Conservation (phyloP, 2,329 filamentous ascomycete species). For the Colletotrichum lentis region DNA sequence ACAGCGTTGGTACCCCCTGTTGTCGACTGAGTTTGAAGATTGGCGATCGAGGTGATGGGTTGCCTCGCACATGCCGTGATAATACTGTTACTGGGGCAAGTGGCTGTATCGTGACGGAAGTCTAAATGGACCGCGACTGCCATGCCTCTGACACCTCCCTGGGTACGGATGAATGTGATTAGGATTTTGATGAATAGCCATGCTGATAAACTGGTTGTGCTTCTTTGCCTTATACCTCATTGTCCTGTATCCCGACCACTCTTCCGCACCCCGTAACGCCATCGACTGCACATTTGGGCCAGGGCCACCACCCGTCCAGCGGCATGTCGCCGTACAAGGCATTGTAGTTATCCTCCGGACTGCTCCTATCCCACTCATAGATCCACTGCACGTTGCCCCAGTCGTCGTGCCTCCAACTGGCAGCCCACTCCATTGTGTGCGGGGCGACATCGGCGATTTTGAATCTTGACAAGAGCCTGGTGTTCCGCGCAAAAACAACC, state of each 20-base stretch:
- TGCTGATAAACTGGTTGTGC: no score
- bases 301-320: conserved; percentile 36
- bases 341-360: not conserved
- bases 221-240: no score
- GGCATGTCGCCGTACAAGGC: conserved; percentile 30
- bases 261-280: not conserved
- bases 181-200: rapidly evolving
- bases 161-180: no score
- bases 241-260: no score
- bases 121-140: no score
- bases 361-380: not conserved
- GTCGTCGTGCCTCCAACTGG: not conserved
- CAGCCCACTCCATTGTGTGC: not conserved
- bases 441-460: not conserved
- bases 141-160: no score
- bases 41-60: no score
- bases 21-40: no score
- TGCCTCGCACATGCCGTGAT: no score
- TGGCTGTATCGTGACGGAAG: no score
- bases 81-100: no score
- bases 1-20: no score
- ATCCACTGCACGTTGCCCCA: not conserved
- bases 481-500: not conserved
- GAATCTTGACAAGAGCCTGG: not conserved
- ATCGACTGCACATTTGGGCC: conserved; percentile 1